A percentile compares a stretch with the other conserved stretches of the same genome.
Evolutionary conservation across 148 eudicot species (phyloP).

Genomic region (Spergularia marina): DNA sequence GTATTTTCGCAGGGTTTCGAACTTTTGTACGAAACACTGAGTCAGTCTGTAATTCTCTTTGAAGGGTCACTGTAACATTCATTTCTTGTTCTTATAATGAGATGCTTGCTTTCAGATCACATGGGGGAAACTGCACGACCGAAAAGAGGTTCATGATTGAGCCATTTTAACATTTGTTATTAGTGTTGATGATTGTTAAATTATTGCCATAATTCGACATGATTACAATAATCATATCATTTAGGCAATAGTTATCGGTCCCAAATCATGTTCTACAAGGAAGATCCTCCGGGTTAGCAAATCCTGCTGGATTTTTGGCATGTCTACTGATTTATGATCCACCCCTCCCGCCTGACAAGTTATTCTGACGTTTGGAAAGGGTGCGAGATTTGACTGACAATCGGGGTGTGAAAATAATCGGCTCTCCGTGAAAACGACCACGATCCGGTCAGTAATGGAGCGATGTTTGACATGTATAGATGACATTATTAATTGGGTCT

Average conservation of each 20-base stretch:
- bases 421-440: no score
- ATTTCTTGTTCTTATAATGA: neutral
- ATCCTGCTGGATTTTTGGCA: neutral
- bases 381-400: no score
- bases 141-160: slow-evolving; percentile 8
- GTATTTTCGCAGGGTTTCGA: neutral
- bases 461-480: neutral
- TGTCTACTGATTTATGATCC: neutral
- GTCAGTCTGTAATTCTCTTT: neutral
- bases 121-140: neutral
- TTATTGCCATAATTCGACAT: slow-evolving; percentile 14
- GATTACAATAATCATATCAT: slow-evolving; percentile 10
- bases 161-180: slow-evolving; percentile 11
- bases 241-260: neutral
- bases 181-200: slow-evolving; percentile 4
- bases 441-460: neutral
- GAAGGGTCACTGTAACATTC: neutral
- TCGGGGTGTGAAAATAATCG: no score
- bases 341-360: no score
- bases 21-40: neutral
- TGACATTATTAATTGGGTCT: neutral
- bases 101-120: neutral
- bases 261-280: neutral
- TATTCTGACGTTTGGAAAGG: no score
- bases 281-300: neutral